Conservation (phyloP, 1,284 basidiomycete genomes). For the Stygiomarasmius scandens region DNA sequence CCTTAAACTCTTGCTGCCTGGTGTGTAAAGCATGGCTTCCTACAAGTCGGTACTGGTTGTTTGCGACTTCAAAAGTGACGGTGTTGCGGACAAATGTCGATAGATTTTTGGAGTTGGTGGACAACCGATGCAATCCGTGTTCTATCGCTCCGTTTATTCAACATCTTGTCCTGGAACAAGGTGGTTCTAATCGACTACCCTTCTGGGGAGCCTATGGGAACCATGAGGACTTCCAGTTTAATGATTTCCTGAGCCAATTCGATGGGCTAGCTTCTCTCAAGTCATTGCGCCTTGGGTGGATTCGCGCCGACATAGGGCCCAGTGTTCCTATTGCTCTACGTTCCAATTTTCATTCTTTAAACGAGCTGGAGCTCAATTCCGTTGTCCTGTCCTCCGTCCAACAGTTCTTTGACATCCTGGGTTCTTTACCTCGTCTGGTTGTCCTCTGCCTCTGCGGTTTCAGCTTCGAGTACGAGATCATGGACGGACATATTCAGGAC, state of each 20-base stretch:
- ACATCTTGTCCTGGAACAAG: conserved; percentile 3
- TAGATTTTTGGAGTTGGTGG: not conserved
- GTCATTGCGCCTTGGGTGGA: conserved; percentile 5
- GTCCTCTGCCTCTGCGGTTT: not conserved
- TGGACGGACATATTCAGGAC: not conserved
- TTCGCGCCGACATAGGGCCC: conserved; percentile 5
- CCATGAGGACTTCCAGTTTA: conserved; percentile 1
- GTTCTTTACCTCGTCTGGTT: not conserved
- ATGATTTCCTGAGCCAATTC: not conserved
- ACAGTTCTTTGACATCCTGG: conserved; percentile 10
- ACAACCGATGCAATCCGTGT: not conserved
- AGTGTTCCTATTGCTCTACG: not conserved
- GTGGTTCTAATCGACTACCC: conserved; percentile 6
- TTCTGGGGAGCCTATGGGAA: not conserved
- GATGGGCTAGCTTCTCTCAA: not conserved
- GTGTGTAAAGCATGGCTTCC: conserved; percentile 8
- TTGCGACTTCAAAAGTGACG: not conserved
- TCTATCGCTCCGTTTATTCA: conserved; percentile 7
- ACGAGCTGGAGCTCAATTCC: conserved; percentile 6
- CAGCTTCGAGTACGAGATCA: not conserved
- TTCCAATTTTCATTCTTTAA: conserved; percentile 2
- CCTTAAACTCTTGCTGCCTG: conserved; percentile 4
- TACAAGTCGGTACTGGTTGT: conserved; percentile 3
- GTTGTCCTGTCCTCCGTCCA: not conserved
- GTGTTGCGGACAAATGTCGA: conserved; percentile 5